Evolutionary conservation across 345 rosid species (phyloP).

Genomic region (Odontarrhena argentea): DNA sequence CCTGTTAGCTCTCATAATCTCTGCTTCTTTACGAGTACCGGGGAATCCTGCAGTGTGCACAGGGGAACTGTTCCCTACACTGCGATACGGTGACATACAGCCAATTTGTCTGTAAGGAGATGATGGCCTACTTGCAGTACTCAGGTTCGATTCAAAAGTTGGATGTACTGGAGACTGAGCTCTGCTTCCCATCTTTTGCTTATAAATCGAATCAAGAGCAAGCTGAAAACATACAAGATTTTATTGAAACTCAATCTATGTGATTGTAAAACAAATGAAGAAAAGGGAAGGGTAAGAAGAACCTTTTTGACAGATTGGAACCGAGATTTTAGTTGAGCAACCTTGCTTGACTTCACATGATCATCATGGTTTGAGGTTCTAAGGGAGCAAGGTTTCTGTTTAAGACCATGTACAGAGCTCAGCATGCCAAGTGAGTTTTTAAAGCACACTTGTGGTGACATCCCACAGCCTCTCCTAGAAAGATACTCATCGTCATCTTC

Average conservation of each 20-base stretch:
- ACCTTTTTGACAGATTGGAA: conserved; percentile 62
- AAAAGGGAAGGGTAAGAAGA: conserved; percentile 29
- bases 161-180: conserved; percentile 52
- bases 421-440: conserved; percentile 62
- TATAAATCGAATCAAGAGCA: conserved; percentile 43
- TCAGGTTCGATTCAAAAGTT: conserved; percentile 35
- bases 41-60: conserved; percentile 54
- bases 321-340: conserved; percentile 46
- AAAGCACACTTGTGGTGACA: conserved; percentile 75
- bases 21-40: conserved; percentile 65
- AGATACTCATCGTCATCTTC: conserved; percentile 54
- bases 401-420: conserved; percentile 68
- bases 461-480: conserved; percentile 70
- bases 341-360: conserved; percentile 48
- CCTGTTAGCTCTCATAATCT: conserved; percentile 49
- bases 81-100: conserved; percentile 60
- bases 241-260: conserved; percentile 9
- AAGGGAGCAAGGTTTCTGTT: conserved; percentile 47
- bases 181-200: conserved; percentile 44
- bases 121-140: conserved; percentile 45
- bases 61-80: conserved; percentile 61
- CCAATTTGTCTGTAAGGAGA: conserved; percentile 63
- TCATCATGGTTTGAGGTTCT: conserved; percentile 43
- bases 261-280: conserved; percentile 20
- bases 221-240: conserved; percentile 47